Base-by-base conservation (phyloP, 352 stramenopile species). In the Globisporangium abappressorium region DNA sequence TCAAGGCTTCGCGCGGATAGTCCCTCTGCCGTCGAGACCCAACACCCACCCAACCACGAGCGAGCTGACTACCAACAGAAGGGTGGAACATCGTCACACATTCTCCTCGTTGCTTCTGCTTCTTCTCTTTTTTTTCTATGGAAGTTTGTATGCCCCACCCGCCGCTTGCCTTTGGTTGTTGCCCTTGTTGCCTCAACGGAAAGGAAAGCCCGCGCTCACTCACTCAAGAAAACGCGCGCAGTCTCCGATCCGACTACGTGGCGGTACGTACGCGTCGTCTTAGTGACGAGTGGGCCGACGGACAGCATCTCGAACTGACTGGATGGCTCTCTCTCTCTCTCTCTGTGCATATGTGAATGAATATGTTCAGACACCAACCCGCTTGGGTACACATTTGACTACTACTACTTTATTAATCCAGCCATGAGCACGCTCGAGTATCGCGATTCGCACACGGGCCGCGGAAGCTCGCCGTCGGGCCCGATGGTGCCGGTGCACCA, bases 381-480 rank as follows among this genome's bases (percentile, higher is more conserved):
- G 46, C 53, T 22, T 62, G 56, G 56, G 59, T 64, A 56, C 59
- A 64, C 38, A 54, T 26, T 24, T 18, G 18, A n/a, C n/a, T 5
- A 4, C 28, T 14, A 8, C 28, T 60, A 33, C 34, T 36, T 47
- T 49, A 26, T 38, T 22, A 46, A 38, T n/a, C 33, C 24, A 38
- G 20, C 15, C 30, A 71, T 68, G 61, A 71, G 59, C 66, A 53
- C 61, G 30, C 34, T 60, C n/a, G 61, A 66, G 47, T 66, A 53
- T 26, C 61, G 61, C 41, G 63, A 69, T 41, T 49, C 56, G 22
- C 33, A 57, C 38, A 57, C 56, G 24, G 58, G 26, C 9, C 54
- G 62, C n/a, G 11, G 28, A 11, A 58, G 66, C 60, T 43, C 30
- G 64, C 64, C 54, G 26, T 38, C 28, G 11, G 20, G 14, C 18